Conservation (phyloP, 306 rosid species). For the Quercus suber region DNA sequence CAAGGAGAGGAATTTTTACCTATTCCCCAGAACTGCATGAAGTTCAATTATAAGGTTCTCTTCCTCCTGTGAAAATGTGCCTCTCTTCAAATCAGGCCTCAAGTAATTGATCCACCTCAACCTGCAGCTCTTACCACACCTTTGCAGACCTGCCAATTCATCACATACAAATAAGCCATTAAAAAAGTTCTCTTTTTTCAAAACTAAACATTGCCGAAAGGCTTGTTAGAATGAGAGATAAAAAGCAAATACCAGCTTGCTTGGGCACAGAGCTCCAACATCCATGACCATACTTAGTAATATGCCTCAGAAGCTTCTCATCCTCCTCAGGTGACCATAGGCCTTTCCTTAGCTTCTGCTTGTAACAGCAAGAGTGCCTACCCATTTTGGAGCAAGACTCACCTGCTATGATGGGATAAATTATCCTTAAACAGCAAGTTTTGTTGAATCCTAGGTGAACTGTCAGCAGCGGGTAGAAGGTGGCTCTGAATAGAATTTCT, state of each 20-base stretch:
- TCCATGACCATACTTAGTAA: slow-evolving; percentile 52
- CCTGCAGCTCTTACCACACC: slow-evolving; percentile 69
- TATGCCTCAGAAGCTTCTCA: slow-evolving; percentile 54
- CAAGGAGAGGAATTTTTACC: slow-evolving; percentile 31
- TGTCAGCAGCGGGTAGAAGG: slow-evolving; percentile 27
- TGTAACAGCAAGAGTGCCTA: slow-evolving; percentile 65
- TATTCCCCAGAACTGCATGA: slow-evolving; percentile 54
- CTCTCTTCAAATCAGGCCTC: slow-evolving; percentile 68
- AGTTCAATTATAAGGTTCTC: slow-evolving; percentile 54
- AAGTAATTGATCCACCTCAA: slow-evolving; percentile 64
- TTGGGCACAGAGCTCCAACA: slow-evolving; percentile 70
- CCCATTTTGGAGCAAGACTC: slow-evolving; percentile 35
- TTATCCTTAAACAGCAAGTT: slow-evolving; percentile 18
- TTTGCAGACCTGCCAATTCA: slow-evolving; percentile 48
- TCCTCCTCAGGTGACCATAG: slow-evolving; percentile 68
- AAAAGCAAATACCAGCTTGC: slow-evolving; percentile 48
- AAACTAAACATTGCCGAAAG: neutral
- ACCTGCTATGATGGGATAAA: slow-evolving; percentile 18
- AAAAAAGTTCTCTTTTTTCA: neutral
- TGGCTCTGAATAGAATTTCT: slow-evolving; percentile 27
- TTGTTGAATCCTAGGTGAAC: slow-evolving; percentile 26
- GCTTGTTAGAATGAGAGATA: neutral
- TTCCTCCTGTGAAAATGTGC: slow-evolving; percentile 55
- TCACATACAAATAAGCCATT: slow-evolving; percentile 4
- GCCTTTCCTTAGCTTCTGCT: slow-evolving; percentile 63